Percentiles rank a stretch among this genome's conserved stretches.
Conservation (phyloP, 768 basidiomycete genomes). For the Pilatotrama ljubarskyi region DNA sequence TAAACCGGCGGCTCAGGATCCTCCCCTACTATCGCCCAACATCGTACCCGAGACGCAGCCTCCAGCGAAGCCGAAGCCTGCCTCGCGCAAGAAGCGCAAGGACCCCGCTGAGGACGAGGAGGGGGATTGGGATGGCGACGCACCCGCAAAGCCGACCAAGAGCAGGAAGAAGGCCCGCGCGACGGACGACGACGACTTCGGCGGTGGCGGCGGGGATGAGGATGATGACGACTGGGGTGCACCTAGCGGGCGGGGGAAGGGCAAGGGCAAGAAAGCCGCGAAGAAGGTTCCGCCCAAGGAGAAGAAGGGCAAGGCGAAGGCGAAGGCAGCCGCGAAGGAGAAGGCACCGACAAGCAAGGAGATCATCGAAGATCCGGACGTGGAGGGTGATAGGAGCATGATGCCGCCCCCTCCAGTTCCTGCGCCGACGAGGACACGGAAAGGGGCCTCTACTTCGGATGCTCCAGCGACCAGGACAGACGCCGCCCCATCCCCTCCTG, state of each 20-base stretch:
- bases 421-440: neutral
- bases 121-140: constrained; percentile 19
- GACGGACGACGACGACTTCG: constrained; percentile 28
- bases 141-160: constrained; percentile 19
- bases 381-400: neutral
- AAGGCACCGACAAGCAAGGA: constrained; percentile 12
- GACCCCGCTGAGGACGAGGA: constrained; percentile 16
- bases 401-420: constrained; percentile 12
- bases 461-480: neutral
- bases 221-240: constrained; percentile 26
- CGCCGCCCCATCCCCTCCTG: neutral
- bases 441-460: neutral
- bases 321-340: constrained; percentile 2
- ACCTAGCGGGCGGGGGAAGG: constrained; percentile 22
- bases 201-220: constrained; percentile 22
- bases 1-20: neutral
- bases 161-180: constrained; percentile 21
- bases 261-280: constrained; percentile 21
- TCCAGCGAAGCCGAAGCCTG: neutral
- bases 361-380: constrained; percentile 15
- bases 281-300: constrained; percentile 16
- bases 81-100: constrained; percentile 16
- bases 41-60: constrained; percentile 18
- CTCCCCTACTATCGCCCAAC: constrained; percentile 3
- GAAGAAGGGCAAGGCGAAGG: constrained; percentile 14